These are phyloP conservation scores for Acrodontium crateriforme DNA, from an alignment of 2,329 filamentous ascomycete genomes.

Conservation along the genomic window DNA sequence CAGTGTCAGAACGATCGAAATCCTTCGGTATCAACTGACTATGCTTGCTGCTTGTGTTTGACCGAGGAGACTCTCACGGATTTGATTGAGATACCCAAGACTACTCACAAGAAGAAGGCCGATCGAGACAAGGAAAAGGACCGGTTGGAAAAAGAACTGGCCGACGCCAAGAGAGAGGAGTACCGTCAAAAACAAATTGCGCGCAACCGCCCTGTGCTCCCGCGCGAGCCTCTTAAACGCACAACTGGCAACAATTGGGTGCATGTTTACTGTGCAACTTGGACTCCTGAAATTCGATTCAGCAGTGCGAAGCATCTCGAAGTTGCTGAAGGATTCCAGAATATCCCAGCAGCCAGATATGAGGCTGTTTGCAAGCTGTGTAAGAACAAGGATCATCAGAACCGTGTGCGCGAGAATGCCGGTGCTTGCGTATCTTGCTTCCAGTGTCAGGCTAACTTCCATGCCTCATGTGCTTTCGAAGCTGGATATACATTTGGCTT, in stretches of 20 bases:
- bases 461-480: conserved; percentile 82
- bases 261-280: conserved; percentile 84
- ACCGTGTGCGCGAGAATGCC: conserved; percentile 15
- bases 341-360: conserved; percentile 59
- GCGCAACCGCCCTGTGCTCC: conserved; percentile 66
- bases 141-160: conserved; percentile 68
- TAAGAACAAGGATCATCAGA: conserved; percentile 42
- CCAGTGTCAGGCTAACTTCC: conserved; percentile 57
- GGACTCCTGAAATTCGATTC: conserved; percentile 86
- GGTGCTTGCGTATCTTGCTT: conserved; percentile 79
- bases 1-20: conserved; percentile 92
- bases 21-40: conserved; percentile 82
- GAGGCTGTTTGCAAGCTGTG: conserved; percentile 74
- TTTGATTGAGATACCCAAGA: conserved; percentile 68
- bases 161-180: conserved; percentile 63
- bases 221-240: conserved; percentile 81
- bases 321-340: conserved; percentile 78
- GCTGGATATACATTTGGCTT: conserved; percentile 76
- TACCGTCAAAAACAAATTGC: conserved; percentile 75
- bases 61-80: conserved; percentile 70
- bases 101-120: conserved; percentile 73
- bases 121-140: conserved; percentile 88
- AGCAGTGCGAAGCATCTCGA: conserved; percentile 70
- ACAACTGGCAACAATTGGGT: conserved; percentile 98
- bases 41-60: conserved; percentile 86